Evolutionary conservation across 2,329 filamentous ascomycete genomes (phyloP), one percentile per base, ranked within the genome.

Genomic region (Tricladium varicosporioides): DNA sequence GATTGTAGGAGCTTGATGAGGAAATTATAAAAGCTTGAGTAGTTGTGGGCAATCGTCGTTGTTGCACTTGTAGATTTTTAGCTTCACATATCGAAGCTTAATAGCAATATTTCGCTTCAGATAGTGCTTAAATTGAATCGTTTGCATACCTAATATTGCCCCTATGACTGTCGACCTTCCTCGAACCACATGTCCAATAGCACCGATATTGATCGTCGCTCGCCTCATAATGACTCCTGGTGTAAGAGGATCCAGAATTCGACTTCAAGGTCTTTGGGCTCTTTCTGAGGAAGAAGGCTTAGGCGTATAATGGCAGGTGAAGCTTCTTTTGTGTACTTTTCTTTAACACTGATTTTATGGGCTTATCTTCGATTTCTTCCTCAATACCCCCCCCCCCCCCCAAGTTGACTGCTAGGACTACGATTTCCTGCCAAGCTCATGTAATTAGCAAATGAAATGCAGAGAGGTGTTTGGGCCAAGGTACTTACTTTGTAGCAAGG

Each of bases 81-180:
- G 94, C 76, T 99, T 99, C 74, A 94, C 94, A 75, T 99, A 99
- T 74, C 94, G 94, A 70, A 99, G 85, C 86, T 99, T 99, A 82
- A 99, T 99, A 70, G 94, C 99, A 72, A 99, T 99, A 76, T 99
- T 99, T 72, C 94, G 85, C 79, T 97, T 95, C 78, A 97, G 80
- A 78, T 99, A 94, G 80, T 97, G 99, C 88, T 99, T 99, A 83
- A 99, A 99, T 67, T 94, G 86, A 72, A 99, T 94, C 15, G 94
- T 99, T 83, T 99, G 94, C 63, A 99, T 94, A 62, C 94, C 94
- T 1, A 94, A 97, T 70, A 99, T 97, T 69, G 94, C 94, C 83
- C 99, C 99, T 69, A 99, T 94, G 50, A 99, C 94, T 16, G 94
- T 99, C 60, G 91, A 96, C 76, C 97, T 97, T 73, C 93, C 93